Conservation (phyloP, 441 rosid species). For the Manihot esculenta region DNA sequence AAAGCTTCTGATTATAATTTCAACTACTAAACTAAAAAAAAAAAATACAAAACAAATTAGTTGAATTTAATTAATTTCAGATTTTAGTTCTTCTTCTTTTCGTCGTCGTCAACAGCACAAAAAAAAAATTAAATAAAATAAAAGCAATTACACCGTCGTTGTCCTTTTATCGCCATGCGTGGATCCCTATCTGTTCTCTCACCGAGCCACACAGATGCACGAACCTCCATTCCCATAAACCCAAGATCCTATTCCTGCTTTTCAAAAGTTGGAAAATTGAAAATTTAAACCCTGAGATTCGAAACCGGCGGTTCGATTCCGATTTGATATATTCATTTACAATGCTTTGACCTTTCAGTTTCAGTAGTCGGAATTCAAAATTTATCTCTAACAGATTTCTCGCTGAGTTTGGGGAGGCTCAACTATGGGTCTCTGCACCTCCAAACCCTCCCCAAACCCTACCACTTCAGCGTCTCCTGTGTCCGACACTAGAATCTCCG, state of each 20-base stretch:
- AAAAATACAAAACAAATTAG: no score
- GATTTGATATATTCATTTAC: background rate
- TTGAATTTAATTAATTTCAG: no score
- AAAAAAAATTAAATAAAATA: no score
- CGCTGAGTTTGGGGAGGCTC: constrained; percentile 30
- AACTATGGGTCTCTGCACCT: constrained; percentile 80
- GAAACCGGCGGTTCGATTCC: background rate
- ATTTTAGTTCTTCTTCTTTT: no score
- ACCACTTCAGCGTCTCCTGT: constrained; percentile 32
- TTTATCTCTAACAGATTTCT: background rate
- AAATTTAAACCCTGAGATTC: constrained; percentile 1
- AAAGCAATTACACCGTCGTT: no score
- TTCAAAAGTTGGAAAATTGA: background rate
- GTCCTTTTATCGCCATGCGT: constrained; percentile 41
- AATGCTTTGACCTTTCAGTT: background rate
- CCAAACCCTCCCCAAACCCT: constrained; percentile 57
- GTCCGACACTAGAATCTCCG: constrained; percentile 20
- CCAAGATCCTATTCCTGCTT: background rate
- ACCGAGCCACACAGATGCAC: background rate
- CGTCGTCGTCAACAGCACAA: no score
- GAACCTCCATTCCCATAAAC: constrained; percentile 18
- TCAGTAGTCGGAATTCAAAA: background rate
- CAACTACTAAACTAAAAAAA: no score
- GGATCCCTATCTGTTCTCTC: constrained; percentile 34
- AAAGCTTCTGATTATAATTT: no score